Base-by-base conservation (phyloP, 192 early-diverging fungal genomes). In the Rhizophagus clarus region DNA sequence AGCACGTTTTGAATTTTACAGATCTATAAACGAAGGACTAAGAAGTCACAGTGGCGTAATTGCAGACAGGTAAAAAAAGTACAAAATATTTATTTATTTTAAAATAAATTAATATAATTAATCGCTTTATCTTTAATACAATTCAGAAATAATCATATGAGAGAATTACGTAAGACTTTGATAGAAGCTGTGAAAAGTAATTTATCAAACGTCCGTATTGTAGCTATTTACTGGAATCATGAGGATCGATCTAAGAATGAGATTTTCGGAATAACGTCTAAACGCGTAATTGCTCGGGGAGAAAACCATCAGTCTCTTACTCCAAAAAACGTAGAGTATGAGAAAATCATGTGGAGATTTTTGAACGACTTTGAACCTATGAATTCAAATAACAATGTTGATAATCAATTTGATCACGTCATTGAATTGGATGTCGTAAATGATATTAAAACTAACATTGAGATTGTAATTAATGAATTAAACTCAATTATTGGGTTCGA, bases 261-360 rank as follows among this genome's bases (percentile, higher is more conserved):
- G 37, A 87, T 96, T 68, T 80, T 93, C 31, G 81, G 87, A 31
- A 80, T 88, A 29, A 86, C 88, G 6, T 81, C 83, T 11, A 73
- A 86, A 28, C 88, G 95, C 15, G 89, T 97, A 20, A 63, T 82
- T 45, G 29, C 60, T 24, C 88, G 94, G 67, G 97, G 96, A 12
- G 92, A 94, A 49, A 88, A 92, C 72, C 97, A 98, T 79, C 95
- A 96, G 86, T 86, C 85, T 10, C 82, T 97, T 61, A 96, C 92
- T 0, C 94, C 97, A 0, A 72, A 83, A 15, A 84, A 88, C 9
- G 87, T 85, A 0, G 85, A 91, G 0, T 94, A 86, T 80, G 82
- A 87, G n/a, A 20, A 62, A 22, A 80, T 95, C 15, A 92, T 96
- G 67, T 79, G 84, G 20, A 68, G 29, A 31, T 94, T 95, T 81